phyloP scores from a whole-genome alignment of 371 early-diverging fungal species.

The Haplosporangium sp. region DNA sequence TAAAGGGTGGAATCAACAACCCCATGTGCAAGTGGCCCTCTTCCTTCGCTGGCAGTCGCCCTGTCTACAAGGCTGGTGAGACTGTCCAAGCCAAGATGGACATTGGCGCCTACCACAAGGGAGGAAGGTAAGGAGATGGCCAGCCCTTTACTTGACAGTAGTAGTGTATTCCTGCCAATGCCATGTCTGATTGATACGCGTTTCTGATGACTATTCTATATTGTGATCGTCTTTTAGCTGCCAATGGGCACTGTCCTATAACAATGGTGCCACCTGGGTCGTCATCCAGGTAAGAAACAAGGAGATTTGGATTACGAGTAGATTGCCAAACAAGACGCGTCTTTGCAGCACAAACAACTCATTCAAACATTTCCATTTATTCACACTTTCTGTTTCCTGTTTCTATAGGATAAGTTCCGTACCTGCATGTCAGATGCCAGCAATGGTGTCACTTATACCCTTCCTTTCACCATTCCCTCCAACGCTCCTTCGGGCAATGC shows the following conservation, averaged over 20 bases:
- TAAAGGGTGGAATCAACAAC: constrained; percentile 24
- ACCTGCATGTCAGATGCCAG: constrained; percentile 36
- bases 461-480: constrained; percentile 43
- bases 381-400: background rate
- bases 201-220: background rate
- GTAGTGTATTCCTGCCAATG: background rate
- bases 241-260: constrained; percentile 72
- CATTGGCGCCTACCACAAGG: constrained; percentile 47
- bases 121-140: constrained; percentile 36
- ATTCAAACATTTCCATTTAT: background rate
- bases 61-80: constrained; percentile 38
- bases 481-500: constrained; percentile 45
- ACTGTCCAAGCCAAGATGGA: constrained; percentile 31
- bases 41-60: constrained; percentile 43
- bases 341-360: background rate
- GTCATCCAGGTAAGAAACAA: constrained; percentile 52
- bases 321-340: too few species aligned
- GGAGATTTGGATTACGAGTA: too few species aligned
- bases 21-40: constrained; percentile 43
- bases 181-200: too few species aligned
- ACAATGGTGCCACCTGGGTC: constrained; percentile 66
- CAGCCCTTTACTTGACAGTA: background rate
- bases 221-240: constrained; percentile 42
- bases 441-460: constrained; percentile 16
- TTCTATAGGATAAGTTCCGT: constrained; percentile 25